Conservation (phyloP, 768 basidiomycete species). For the Mycena pura region DNA sequence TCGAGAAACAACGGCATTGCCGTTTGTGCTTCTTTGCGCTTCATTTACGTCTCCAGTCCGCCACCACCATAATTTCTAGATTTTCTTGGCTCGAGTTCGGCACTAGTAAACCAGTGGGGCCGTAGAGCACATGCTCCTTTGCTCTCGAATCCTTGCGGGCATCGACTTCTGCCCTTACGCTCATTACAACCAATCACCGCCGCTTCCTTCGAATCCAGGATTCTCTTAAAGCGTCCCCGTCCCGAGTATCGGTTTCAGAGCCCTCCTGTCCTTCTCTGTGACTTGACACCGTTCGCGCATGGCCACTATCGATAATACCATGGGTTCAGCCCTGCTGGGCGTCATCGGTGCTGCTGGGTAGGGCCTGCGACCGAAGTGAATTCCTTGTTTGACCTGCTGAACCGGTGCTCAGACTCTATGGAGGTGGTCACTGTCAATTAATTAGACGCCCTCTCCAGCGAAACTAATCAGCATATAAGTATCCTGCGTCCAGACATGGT, state of each 20-base stretch:
- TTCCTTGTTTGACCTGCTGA: neutral
- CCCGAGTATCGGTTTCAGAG: conserved; percentile 13
- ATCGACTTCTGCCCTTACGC: conserved; percentile 21
- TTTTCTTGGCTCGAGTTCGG: conserved; percentile 20
- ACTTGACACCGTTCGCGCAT: neutral
- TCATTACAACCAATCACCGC: conserved; percentile 21
- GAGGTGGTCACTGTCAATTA: conserved; percentile 44
- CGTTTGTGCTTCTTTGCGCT: conserved; percentile 7
- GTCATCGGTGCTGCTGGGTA: conserved; percentile 25
- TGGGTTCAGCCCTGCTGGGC: conserved; percentile 21
- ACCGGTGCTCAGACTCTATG: conserved; percentile 49
- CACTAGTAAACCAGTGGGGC: conserved; percentile 16
- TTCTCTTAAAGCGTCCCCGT: conserved; percentile 19
- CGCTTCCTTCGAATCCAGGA: conserved; percentile 23
- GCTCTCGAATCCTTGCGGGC: conserved; percentile 2
- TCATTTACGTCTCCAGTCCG: conserved; percentile 13
- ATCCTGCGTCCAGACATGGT: conserved; percentile 63
- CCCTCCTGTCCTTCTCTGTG: neutral
- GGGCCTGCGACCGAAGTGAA: neutral
- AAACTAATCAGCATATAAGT: conserved; percentile 39
- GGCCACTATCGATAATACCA: conserved; percentile 22
- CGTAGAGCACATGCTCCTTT: conserved; percentile 8
- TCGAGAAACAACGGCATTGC: conserved; percentile 13
- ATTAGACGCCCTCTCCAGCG: neutral
- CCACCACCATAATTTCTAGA: conserved; percentile 14